Evolutionary conservation across 1,284 basidiomycete species (phyloP).

Genomic region (Tilletia walkeri): DNA sequence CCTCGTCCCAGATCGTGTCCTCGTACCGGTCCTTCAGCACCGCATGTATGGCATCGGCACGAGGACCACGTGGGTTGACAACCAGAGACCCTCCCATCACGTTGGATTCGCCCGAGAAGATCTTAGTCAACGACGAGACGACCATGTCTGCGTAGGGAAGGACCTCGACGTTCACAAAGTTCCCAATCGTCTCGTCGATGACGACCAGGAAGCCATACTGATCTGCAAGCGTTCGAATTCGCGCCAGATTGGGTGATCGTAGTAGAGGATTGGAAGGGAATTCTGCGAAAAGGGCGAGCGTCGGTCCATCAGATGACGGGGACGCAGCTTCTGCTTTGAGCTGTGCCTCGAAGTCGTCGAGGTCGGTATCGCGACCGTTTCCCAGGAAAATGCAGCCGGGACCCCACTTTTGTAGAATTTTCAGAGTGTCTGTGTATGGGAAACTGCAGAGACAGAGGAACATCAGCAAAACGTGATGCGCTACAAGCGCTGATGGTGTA

Average conservation of each 20-base stretch:
- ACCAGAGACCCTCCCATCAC: constrained; percentile 80
- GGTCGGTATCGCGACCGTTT: constrained; percentile 72
- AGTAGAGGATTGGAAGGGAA: constrained; percentile 93
- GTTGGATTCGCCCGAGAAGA: constrained; percentile 92
- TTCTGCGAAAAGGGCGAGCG: constrained; percentile 67
- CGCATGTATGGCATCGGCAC: constrained; percentile 68
- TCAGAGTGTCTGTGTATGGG: constrained; percentile 95
- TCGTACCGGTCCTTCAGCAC: constrained; percentile 70
- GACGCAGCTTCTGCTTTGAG: constrained; percentile 57
- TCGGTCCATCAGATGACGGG: constrained; percentile 24
- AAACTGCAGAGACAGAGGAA: constrained; percentile 59
- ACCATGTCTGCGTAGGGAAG: constrained; percentile 85
- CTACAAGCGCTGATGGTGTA: background rate
- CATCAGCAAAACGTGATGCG: too few species aligned
- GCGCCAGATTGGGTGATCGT: constrained; percentile 75
- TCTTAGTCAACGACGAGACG: constrained; percentile 89
- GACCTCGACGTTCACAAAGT: constrained; percentile 92
- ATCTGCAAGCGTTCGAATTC: constrained; percentile 78
- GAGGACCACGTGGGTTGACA: constrained; percentile 73
- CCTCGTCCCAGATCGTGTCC: constrained; percentile 85
- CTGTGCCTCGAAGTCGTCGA: constrained; percentile 70
- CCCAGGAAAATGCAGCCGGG: constrained; percentile 90
- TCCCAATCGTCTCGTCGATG: constrained; percentile 93
- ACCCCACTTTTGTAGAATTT: constrained; percentile 94
- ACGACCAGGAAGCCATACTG: constrained; percentile 83